phyloP scores from a whole-genome alignment of 306 rosid genomes.

The Prunus persica region Prunus_persica_NCBIv2 NC_034014.1:22454001-22454500 shows the following conservation, averaged over 20 bases:
- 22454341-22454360: too few relatives aligned
- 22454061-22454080: neutral
- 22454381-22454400: neutral
- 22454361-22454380: neutral
- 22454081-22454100: neutral
- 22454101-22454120: neutral
- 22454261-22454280: neutral
- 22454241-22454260: too few relatives aligned
- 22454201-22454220: too few relatives aligned
- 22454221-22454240: neutral
- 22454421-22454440: too few relatives aligned
- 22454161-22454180: neutral
- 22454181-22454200: neutral
- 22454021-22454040: neutral
- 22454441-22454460: too few relatives aligned
- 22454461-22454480: too few relatives aligned
- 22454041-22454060: neutral
- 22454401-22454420: neutral
- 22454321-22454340: neutral
- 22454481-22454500: too few relatives aligned
- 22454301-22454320: neutral
- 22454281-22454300: too few relatives aligned
- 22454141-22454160: neutral
- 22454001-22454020: neutral
- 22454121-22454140: neutral